A percentile compares a stretch with the other conserved stretches of the same genome.
Evolutionary conservation across 2,329 filamentous ascomycete species (phyloP).

Genomic region (Cryphonectria parasitica): DNA sequence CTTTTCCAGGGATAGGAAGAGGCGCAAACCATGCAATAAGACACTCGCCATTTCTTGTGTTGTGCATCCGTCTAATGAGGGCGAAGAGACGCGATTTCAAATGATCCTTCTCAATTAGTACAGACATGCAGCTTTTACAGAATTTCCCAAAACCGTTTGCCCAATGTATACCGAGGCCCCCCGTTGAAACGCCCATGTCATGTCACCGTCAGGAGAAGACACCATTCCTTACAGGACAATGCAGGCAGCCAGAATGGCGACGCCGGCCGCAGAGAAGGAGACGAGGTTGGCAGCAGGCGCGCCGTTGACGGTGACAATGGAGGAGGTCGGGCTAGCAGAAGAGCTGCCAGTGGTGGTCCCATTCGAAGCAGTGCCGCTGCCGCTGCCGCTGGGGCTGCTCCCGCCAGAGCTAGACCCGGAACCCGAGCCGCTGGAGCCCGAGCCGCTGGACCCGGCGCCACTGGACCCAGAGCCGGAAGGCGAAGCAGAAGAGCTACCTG

Average conservation of each 20-base stretch:
- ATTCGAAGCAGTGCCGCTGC: slow-evolving; percentile 14
- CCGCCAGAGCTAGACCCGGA: neutral
- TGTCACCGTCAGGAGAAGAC: neutral
- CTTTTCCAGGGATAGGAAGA: neutral
- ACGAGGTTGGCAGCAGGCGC: slow-evolving; percentile 9
- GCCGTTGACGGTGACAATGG: slow-evolving; percentile 10
- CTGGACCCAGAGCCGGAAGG: slow-evolving; percentile 14
- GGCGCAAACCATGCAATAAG: neutral
- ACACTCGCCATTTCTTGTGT: neutral
- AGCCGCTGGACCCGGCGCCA: slow-evolving; percentile 12
- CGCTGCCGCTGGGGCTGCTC: neutral
- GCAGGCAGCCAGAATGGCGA: neutral
- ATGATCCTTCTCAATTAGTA: slow-evolving; percentile 1
- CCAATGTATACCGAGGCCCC: neutral
- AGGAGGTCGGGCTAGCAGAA: slow-evolving; percentile 7
- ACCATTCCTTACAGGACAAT: neutral
- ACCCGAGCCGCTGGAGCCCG: slow-evolving; percentile 20
- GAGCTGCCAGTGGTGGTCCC: slow-evolving; percentile 12
- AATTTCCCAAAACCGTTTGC: neutral
- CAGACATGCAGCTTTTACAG: neutral
- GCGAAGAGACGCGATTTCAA: neutral
- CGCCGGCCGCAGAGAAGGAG: slow-evolving; percentile 17
- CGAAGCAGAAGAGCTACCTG: slow-evolving; percentile 13
- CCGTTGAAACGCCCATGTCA: neutral
- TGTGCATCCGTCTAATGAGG: neutral